Base-by-base conservation (phyloP, 495 filamentous ascomycete genomes). In the Sporormia fimetaria region DNA sequence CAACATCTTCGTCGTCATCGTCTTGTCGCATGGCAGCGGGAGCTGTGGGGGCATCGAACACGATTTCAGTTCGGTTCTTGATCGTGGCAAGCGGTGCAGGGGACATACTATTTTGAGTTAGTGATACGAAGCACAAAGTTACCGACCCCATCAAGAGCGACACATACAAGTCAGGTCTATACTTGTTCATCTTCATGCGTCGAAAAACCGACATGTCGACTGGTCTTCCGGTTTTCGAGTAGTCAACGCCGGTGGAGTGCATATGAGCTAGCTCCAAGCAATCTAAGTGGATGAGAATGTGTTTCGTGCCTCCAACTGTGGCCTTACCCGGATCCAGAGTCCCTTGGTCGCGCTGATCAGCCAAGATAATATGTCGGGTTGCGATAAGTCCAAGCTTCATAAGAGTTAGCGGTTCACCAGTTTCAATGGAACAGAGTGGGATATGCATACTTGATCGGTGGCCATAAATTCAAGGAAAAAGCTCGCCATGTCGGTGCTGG, bases 401-500 rank as follows among this genome's bases (percentile, higher is more conserved):
- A n/a, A n/a, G n/a, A n/a, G n/a, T n/a, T n/a, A n/a, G n/a, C n/a
- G n/a, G n/a, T n/a, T n/a, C n/a, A n/a, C 80, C 9, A 83, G 49
- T 11, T 80, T 68, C 52, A 76, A 67, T 46, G 88, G 84, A 7
- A 69, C 60, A 0, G 51, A 75, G 14, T 75, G 76, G 20, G 88
- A 82, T 17, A 79, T 59, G 0, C 81, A 81, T 1, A 90, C 59
- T 33, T 75, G 66, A 51, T 93, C 81, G 0, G 74, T 77, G 33
- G 75, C 66, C 79, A 90, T 88, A 49, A 88, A 93, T 11, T 73
- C 62, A 12, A 88, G 62, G 42, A 93, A 87, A 58, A 88, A 88
- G 4, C 79, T 58, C 0, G 73, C 75, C 62, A 90, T 86, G 42
- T 93, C 80, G 2, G 64, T 48, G 2, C 54, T 41, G 12, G 51